Base-by-base conservation (phyloP, 2,329 filamentous ascomycete species). In the Cercospora brassicicola region DNA sequence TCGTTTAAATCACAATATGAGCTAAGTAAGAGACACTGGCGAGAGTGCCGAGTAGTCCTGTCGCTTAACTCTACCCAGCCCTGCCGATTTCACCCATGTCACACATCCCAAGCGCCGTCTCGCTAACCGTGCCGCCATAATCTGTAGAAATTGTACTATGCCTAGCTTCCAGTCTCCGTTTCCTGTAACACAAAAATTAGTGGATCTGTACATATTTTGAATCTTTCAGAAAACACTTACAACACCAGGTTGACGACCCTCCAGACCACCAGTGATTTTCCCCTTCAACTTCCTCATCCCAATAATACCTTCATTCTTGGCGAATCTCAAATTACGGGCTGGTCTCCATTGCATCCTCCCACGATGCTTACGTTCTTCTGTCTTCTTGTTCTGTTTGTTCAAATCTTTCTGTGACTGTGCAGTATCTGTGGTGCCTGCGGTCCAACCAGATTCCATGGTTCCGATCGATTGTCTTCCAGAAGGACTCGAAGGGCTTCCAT, bases 281-380 rank as follows among this genome's bases (percentile, higher is more conserved):
- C 91, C 90, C 79, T 90, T 91, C 65, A 96, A 81, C 78, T 91
- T 92, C 55, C 89, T 85, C 4, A 93, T 79, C 0, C 91, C 92
- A 81, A 90, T 94, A 75, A 91, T 90, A 0, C 91, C 88, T 82
- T 98, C 92, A 75, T 97, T 86, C 81, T 95, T 96, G 53, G 90
- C 94, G 78, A 97, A 98, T 72, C 89, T 88, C 23, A 88, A 84
- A 77, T 97, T 97, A 48, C 94, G 86, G 78, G 94, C 91, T 0
- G 94, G 94, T 76, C 89, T 91, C 93, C 94, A 98, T 79, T 98
- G 94, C 92, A 97, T 96, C 77, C 97, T 76, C 0, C 94, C 94
- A 10, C 94, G 86, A 73, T 97, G 93, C 81, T 94, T 93, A 0
- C 94, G 87, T 78, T 94, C 90, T 77, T 97, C 84, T 56, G 82